Evolutionary conservation across 805 yeast species (phyloP).

Genomic region (Kodamaea sagamina): DNA sequence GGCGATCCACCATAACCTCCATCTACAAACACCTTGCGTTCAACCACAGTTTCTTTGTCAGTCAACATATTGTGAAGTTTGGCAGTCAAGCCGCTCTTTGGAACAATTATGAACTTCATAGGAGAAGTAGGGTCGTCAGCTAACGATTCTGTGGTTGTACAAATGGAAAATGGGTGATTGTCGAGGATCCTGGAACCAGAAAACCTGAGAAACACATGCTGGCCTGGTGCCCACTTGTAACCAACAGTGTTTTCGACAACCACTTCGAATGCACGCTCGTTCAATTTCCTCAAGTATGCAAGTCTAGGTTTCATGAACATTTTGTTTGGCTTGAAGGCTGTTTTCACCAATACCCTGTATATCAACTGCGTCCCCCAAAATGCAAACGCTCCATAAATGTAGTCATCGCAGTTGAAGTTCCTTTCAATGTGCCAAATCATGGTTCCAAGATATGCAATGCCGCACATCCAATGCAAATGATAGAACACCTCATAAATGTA

Average conservation of each 20-base stretch:
- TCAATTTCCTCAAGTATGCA: constrained; percentile 30
- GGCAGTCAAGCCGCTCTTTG: constrained; percentile 49
- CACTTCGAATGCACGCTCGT: constrained; percentile 31
- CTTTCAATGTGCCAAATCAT: constrained; percentile 47
- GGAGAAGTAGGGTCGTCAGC: constrained; percentile 21
- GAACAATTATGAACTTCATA: constrained; percentile 46
- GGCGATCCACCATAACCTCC: constrained; percentile 60
- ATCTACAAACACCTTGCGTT: constrained; percentile 43
- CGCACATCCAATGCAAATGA: constrained; percentile 55
- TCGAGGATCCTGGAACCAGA: constrained; percentile 46
- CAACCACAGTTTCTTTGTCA: constrained; percentile 24
- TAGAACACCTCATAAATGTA: constrained; percentile 49
- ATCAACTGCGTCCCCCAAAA: constrained; percentile 52
- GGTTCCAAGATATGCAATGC: constrained; percentile 48
- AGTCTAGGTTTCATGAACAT: constrained; percentile 40
- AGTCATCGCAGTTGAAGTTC: constrained; percentile 37
- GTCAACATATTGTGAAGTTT: constrained; percentile 28
- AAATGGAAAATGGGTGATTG: constrained; percentile 58
- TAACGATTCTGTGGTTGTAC: constrained; percentile 27
- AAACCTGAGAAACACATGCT: constrained; percentile 53
- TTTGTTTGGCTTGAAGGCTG: constrained; percentile 46
- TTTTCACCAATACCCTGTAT: constrained; percentile 47
- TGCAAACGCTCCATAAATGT: constrained; percentile 51
- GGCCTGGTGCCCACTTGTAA: constrained; percentile 53
- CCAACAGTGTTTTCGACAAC: constrained; percentile 36